phyloP scores from a whole-genome alignment of 306 rosid species.

The Cyclanthera cordifolia region DNA sequence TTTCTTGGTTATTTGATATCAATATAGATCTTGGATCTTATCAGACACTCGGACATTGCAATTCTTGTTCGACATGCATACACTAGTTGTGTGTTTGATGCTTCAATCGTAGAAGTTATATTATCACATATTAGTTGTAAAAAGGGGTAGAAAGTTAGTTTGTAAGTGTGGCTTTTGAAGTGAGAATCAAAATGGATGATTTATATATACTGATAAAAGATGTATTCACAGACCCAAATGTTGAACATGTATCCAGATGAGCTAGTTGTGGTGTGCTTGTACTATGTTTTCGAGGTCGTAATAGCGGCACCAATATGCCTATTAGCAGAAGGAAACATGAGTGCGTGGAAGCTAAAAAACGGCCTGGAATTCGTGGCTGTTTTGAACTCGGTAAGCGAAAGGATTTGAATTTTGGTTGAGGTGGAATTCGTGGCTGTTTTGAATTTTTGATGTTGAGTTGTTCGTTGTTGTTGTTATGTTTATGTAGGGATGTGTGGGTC shows the following conservation, averaged over 20 bases:
- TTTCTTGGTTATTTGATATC: too few relatives aligned
- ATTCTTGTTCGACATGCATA: too few relatives aligned
- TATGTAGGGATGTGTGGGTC: constrained; percentile 17
- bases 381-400: constrained; percentile 14
- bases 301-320: constrained; percentile 16
- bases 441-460: background rate
- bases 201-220: background rate
- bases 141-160: background rate
- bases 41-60: too few relatives aligned
- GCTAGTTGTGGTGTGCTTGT: constrained; percentile 16
- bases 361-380: constrained; percentile 14
- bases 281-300: constrained; percentile 9
- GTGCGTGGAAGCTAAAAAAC: constrained; percentile 19
- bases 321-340: constrained; percentile 15
- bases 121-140: background rate
- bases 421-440: background rate
- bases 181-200: background rate
- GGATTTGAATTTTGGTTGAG: background rate
- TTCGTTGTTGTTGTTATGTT: background rate
- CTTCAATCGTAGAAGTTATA: too few relatives aligned
- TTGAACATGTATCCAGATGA: constrained; percentile 23
- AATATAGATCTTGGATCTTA: too few relatives aligned
- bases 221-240: constrained; percentile 16
- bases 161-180: background rate
- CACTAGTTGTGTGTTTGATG: too few relatives aligned